Conservation (phyloP, 2,329 filamentous ascomycete species). For the Claviceps lovelessii region DNA sequence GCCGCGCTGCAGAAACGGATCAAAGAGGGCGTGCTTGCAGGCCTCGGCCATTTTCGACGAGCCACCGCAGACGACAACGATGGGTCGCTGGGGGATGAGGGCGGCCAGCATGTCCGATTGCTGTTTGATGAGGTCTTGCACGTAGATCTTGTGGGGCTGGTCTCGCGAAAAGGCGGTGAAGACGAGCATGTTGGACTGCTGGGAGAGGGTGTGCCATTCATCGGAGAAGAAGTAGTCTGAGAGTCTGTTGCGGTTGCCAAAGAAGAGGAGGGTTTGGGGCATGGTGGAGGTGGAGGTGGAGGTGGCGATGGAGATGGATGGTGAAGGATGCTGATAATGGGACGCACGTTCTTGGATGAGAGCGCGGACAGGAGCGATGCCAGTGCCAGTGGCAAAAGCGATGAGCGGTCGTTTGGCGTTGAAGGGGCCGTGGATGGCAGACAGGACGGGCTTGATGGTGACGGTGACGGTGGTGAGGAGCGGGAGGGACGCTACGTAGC, state of each 20-base stretch:
- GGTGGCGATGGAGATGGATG: slow-evolving; percentile 1
- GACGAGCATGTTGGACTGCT: slow-evolving; percentile 15
- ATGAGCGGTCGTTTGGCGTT: slow-evolving; percentile 44
- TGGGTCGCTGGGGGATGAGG: slow-evolving; percentile 25
- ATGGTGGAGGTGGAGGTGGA: not conserved
- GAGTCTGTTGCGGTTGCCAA: slow-evolving; percentile 60
- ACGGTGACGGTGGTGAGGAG: slow-evolving; percentile 45
- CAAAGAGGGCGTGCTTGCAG: slow-evolving; percentile 36
- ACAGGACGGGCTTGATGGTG: slow-evolving; percentile 35
- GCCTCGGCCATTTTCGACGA: slow-evolving; percentile 44
- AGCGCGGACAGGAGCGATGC: slow-evolving; percentile 69
- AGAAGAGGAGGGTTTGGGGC: slow-evolving; percentile 52
- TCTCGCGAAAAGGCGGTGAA: slow-evolving; percentile 36
- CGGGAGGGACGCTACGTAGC: slow-evolving; percentile 58
- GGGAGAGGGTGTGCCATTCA: slow-evolving; percentile 46
- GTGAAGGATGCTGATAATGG: slow-evolving; percentile 2
- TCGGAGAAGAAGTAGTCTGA: slow-evolving; percentile 71
- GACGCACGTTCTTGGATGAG: slow-evolving; percentile 60
- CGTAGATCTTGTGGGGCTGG: slow-evolving; percentile 35
- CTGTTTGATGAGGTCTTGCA: slow-evolving; percentile 38
- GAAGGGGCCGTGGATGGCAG: slow-evolving; percentile 25
- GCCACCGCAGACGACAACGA: slow-evolving; percentile 42
- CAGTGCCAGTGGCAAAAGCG: slow-evolving; percentile 73
- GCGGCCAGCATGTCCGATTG: slow-evolving; percentile 21
- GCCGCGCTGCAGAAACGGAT: slow-evolving; percentile 28